These are phyloP conservation scores for Dioscorea cayenensis DNA, from an alignment of 116 monocot species.

Conservation along the genomic window DNA sequence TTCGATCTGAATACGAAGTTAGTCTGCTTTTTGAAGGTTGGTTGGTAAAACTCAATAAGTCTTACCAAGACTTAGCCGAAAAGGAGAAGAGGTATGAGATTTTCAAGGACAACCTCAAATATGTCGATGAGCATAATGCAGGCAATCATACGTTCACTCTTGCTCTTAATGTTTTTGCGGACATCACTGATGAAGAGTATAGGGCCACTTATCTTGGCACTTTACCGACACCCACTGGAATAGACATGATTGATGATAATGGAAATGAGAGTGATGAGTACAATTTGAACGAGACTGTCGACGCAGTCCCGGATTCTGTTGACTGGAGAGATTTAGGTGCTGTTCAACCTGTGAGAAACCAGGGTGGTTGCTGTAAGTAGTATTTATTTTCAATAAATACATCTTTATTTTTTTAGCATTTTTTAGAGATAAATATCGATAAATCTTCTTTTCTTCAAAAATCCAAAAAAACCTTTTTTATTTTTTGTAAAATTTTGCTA, in stretches of 20 bases:
- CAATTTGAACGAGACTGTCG: too few species aligned
- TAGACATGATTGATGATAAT: not conserved
- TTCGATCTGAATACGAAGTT: too few species aligned
- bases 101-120: not conserved
- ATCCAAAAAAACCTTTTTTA: too few species aligned
- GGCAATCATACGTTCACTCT: slow-evolving; percentile 4
- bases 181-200: slow-evolving; percentile 3
- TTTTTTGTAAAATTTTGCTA: too few species aligned
- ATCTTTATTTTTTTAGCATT: too few species aligned
- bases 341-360: not conserved
- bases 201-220: not conserved
- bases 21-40: too few species aligned
- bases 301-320: not conserved
- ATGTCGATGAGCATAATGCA: not conserved
- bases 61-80: not conserved
- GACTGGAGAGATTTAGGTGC: not conserved
- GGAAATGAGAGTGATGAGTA: too few species aligned
- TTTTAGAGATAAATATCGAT: too few species aligned
- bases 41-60: too few species aligned
- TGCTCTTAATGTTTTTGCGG: not conserved
- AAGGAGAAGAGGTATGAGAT: not conserved
- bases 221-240: not conserved
- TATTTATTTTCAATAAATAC: too few species aligned
- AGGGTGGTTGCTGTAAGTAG: too few species aligned
- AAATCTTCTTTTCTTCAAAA: too few species aligned